Percentiles rank a stretch among this genome's conserved stretches.
Evolutionary conservation across 2,329 filamentous ascomycete species (phyloP).

Genomic region (Colletotrichum tamarilloi): DNA sequence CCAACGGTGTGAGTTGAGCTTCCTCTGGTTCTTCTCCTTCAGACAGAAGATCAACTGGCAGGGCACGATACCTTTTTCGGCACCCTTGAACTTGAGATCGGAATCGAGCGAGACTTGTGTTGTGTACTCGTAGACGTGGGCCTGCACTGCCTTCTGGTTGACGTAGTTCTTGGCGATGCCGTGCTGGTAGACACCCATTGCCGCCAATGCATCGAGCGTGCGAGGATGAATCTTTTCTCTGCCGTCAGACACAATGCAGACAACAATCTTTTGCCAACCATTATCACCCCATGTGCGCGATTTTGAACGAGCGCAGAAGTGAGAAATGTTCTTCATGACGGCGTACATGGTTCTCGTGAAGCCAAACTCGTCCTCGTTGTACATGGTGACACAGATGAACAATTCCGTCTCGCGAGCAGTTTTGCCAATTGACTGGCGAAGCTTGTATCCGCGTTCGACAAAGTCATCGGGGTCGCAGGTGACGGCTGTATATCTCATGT

Average conservation of each 20-base stretch:
- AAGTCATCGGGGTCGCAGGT: slow-evolving; percentile 98
- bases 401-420: slow-evolving; percentile 92
- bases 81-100: slow-evolving; percentile 98
- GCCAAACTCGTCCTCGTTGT: slow-evolving; percentile 97
- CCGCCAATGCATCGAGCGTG: slow-evolving; percentile 92
- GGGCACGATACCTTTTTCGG: slow-evolving; percentile 97
- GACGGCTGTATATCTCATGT: slow-evolving; percentile 99
- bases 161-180: slow-evolving; percentile 99
- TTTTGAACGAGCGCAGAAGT: slow-evolving; percentile 93
- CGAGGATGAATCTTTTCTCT: slow-evolving; percentile 90
- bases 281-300: slow-evolving; percentile 96
- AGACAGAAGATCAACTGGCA: slow-evolving; percentile 99
- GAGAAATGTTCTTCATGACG: slow-evolving; percentile 97
- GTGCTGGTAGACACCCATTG: slow-evolving; percentile 97
- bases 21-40: slow-evolving; percentile 97
- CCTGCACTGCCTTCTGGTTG: slow-evolving; percentile 94
- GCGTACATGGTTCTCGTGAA: slow-evolving; percentile 99
- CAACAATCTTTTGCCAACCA: slow-evolving; percentile 99
- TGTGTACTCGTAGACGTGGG: slow-evolving; percentile 98
- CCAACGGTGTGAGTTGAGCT: slow-evolving; percentile 98
- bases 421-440: slow-evolving; percentile 88
- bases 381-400: slow-evolving; percentile 98
- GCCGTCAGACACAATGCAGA: slow-evolving; percentile 95
- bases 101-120: slow-evolving; percentile 96
- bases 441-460: slow-evolving; percentile 86